phyloP scores from a whole-genome alignment of 345 rosid species.

The Salix purpurea region DNA sequence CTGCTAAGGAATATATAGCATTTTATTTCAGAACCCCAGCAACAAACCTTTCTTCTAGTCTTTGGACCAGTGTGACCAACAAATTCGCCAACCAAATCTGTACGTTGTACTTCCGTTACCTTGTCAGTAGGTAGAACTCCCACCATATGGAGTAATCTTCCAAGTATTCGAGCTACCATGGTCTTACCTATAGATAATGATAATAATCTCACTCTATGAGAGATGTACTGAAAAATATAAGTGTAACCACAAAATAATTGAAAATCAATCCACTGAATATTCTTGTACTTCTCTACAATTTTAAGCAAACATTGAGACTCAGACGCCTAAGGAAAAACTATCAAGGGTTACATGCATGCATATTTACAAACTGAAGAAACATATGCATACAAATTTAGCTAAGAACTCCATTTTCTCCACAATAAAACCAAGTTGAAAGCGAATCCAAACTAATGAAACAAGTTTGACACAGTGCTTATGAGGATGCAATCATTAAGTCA shows the following conservation, averaged over 20 bases:
- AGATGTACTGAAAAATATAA: background rate
- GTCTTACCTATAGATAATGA: constrained; percentile 68
- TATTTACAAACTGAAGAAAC: background rate
- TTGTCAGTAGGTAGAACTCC: constrained; percentile 86
- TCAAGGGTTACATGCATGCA: background rate
- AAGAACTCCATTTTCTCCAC: background rate
- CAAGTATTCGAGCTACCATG: constrained; percentile 94
- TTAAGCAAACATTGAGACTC: background rate
- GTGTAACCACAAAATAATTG: background rate
- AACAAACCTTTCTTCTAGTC: constrained; percentile 78
- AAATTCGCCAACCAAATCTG: constrained; percentile 98
- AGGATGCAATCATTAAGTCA: background rate
- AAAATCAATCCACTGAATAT: background rate
- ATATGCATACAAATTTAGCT: background rate
- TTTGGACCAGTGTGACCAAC: constrained; percentile 99
- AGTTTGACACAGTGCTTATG: background rate
- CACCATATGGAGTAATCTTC: constrained; percentile 80
- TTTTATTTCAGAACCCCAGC: background rate
- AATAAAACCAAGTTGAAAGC: background rate
- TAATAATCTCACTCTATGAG: constrained; percentile 6
- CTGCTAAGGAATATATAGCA: background rate
- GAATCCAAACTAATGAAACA: background rate
- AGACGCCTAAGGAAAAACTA: background rate
- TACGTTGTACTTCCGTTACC: constrained; percentile 88
- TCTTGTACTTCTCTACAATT: background rate